phyloP scores from a whole-genome alignment of 2,329 filamentous ascomycete genomes.

The Aspergillus sojae region DNA sequence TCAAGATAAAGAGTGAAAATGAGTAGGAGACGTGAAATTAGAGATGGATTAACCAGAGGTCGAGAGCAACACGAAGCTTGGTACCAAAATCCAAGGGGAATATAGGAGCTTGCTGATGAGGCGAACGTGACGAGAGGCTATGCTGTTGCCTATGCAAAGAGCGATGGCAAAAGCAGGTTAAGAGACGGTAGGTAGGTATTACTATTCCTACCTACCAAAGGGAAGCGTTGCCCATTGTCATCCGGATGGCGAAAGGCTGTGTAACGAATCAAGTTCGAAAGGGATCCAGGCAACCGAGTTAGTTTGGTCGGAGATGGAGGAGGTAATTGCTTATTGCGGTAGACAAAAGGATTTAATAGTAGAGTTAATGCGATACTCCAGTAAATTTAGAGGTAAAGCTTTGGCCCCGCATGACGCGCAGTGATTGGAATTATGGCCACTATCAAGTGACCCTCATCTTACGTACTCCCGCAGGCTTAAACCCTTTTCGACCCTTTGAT shows the following conservation, averaged over 20 bases:
- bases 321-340: background rate
- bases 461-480: conserved; percentile 3
- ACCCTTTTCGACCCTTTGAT: background rate
- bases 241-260: background rate
- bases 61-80: background rate
- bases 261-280: background rate
- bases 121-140: conserved; percentile 1
- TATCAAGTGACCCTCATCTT: conserved; percentile 12
- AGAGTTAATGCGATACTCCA: conserved; percentile 1
- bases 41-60: background rate
- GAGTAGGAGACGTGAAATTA: background rate
- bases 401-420: conserved; percentile 1
- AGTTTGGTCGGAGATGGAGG: background rate
- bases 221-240: background rate
- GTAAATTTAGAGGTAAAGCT: conserved; percentile 1
- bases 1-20: background rate
- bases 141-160: conserved; percentile 11
- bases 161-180: background rate
- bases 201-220: background rate
- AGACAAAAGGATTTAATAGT: background rate
- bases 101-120: background rate
- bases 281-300: background rate
- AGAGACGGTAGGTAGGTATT: background rate
- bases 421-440: conserved; percentile 4
- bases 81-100: background rate